phyloP scores from a whole-genome alignment of 2,329 filamentous ascomycete genomes.

The Lasiodiplodia gonubiensis region DNA sequence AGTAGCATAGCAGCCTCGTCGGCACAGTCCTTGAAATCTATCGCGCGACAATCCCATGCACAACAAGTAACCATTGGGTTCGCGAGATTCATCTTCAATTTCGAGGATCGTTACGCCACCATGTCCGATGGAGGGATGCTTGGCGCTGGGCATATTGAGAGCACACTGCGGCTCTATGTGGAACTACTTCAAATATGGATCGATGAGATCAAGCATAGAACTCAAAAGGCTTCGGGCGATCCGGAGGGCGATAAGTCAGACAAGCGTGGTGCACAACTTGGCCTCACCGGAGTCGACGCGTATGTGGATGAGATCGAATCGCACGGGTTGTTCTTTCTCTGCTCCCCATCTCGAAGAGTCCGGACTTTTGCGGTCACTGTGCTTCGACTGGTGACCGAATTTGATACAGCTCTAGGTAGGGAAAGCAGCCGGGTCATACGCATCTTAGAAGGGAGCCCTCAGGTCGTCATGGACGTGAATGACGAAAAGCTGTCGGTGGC shows the following conservation, averaged over 20 bases:
- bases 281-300: slow-evolving; percentile 85
- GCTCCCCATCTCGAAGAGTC: slow-evolving; percentile 90
- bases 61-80: slow-evolving; percentile 97
- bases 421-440: slow-evolving; percentile 83
- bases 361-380: slow-evolving; percentile 91
- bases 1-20: slow-evolving; percentile 91
- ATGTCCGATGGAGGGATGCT: slow-evolving; percentile 98
- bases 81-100: slow-evolving; percentile 96
- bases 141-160: slow-evolving; percentile 91
- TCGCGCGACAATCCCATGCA: slow-evolving; percentile 89
- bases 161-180: slow-evolving; percentile 88
- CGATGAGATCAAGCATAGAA: slow-evolving; percentile 89
- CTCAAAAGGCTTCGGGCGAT: slow-evolving; percentile 72
- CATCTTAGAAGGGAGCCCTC: slow-evolving; percentile 88
- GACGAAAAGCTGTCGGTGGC: slow-evolving; percentile 90
- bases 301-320: slow-evolving; percentile 97
- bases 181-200: slow-evolving; percentile 97
- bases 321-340: slow-evolving; percentile 95
- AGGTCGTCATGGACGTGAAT: slow-evolving; percentile 87
- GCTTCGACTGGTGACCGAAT: slow-evolving; percentile 87
- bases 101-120: slow-evolving; percentile 94
- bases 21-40: slow-evolving; percentile 90
- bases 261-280: slow-evolving; percentile 76
- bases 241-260: slow-evolving; percentile 68
- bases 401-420: slow-evolving; percentile 86